Evolutionary conservation across 495 filamentous ascomycete species (phyloP), one percentile per base, ranked within the genome.

Genomic region (Penicillium lividum): DNA sequence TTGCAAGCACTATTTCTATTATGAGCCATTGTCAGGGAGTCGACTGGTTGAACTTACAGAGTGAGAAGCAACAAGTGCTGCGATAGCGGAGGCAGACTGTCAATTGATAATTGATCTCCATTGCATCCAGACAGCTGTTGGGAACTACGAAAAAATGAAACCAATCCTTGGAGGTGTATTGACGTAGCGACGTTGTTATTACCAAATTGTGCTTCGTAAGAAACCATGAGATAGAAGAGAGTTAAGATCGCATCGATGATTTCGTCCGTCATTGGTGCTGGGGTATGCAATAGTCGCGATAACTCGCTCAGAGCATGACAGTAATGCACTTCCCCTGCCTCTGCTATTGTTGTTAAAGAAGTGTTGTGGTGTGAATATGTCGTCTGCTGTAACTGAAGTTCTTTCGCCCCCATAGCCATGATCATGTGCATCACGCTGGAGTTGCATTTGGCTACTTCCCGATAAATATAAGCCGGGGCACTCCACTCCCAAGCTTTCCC

Each of bases 351-450:
- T 8, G 42, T 18, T 7, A 9, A 18, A 8, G 16, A 11, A 18
- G 4, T 22, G 22, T 22, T 2, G 8, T 9, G 5, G 10, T 45
- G 42, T 8, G n/a, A n/a, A 25, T 45, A 2, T 22, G 42, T 45
- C 42, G n/a, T 45, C 42, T 25, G 42, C 6, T 25, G 42, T 25
- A 45, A 5, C 42, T 45, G 42, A 45, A 45, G 42, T 25, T 45
- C 42, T 25, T 45, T 45, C 4, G 42, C 42, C 16, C 42, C 22
- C 42, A 45, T 45, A 8, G 42, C 42, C 42, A 45, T 45, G 42
- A 45, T 45, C 42, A 45, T 45, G 16, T 45, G 42, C 42, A 45
- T 45, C 16, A 45, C 42, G 42, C 42, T 22, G n/a, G 42, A 45
- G n/a, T 45, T 45, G 42, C 22, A 25, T 45, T 45, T 45, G 42